phyloP scores from a whole-genome alignment of 257 asterid species.

The Penstemon barbatus region DNA sequence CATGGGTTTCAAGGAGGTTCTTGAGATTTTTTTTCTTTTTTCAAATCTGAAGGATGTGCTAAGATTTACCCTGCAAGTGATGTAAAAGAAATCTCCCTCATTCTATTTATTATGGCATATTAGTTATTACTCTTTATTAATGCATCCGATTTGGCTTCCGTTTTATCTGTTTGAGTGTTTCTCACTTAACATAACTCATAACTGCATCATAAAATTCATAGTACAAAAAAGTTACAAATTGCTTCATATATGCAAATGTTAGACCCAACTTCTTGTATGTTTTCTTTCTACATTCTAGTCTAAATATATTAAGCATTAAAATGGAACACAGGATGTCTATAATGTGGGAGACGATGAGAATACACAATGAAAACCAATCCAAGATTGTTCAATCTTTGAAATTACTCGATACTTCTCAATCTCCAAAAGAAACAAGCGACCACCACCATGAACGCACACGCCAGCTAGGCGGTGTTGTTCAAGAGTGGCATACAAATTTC shows the following conservation, averaged over 20 bases:
- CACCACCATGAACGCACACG: slow-evolving; percentile 84
- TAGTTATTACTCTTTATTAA: too few species aligned
- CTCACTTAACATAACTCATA: too few species aligned
- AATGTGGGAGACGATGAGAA: slow-evolving; percentile 90
- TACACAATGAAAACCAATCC: slow-evolving; percentile 63
- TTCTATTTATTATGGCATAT: too few species aligned
- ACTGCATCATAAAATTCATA: too few species aligned
- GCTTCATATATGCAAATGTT: background rate
- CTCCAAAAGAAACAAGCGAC: slow-evolving; percentile 83
- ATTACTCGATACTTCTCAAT: slow-evolving; percentile 58
- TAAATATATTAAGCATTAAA: background rate
- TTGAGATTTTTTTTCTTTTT: too few species aligned
- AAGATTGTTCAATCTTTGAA: slow-evolving; percentile 58
- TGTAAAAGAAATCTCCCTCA: too few species aligned
- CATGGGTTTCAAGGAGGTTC: too few species aligned
- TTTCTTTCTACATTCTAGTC: slow-evolving; percentile 4
- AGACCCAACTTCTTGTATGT: background rate
- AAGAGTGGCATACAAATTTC: slow-evolving; percentile 77
- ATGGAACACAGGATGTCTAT: slow-evolving; percentile 70
- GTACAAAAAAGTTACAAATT: too few species aligned
- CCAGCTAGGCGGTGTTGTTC: slow-evolving; percentile 74
- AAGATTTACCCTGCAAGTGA: too few species aligned
- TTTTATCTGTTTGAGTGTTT: too few species aligned
- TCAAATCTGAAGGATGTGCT: too few species aligned
- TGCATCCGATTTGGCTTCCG: too few species aligned